Evolutionary conservation across 2,329 filamentous ascomycete species (phyloP).

Genomic region (Aspergillus sp.): DNA sequence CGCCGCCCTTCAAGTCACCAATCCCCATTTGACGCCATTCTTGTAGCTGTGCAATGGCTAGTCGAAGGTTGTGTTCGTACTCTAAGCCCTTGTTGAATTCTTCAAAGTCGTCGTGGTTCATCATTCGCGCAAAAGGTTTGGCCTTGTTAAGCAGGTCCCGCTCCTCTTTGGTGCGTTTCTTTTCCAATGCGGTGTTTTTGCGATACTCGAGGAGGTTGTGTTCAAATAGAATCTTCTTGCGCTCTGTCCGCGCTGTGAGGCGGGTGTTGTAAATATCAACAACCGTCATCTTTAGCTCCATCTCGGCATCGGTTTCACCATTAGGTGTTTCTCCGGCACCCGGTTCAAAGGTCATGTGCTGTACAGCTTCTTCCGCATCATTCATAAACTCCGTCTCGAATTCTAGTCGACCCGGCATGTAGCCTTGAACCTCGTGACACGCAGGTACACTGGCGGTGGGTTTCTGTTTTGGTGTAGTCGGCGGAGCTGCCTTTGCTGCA

Average conservation of each 20-base stretch:
- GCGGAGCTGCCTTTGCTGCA: conserved; percentile 78
- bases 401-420: conserved; percentile 96
- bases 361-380: conserved; percentile 95
- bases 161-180: conserved; percentile 95
- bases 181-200: conserved; percentile 86
- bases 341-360: conserved; percentile 97
- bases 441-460: conserved; percentile 93
- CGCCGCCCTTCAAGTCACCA: conserved; percentile 79
- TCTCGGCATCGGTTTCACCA: conserved; percentile 88
- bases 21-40: conserved; percentile 90
- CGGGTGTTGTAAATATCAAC: conserved; percentile 98
- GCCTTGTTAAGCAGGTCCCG: conserved; percentile 87
- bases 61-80: conserved; percentile 87
- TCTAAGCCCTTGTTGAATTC: conserved; percentile 81
- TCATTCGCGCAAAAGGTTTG: conserved; percentile 95
- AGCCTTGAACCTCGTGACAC: conserved; percentile 97
- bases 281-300: conserved; percentile 95
- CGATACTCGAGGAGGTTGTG: conserved; percentile 92
- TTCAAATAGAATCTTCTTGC: conserved; percentile 96
- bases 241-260: conserved; percentile 85
- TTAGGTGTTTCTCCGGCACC: conserved; percentile 92
- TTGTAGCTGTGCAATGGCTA: conserved; percentile 87
- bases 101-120: conserved; percentile 91
- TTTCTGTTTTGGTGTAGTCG: conserved; percentile 88
- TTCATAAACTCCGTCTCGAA: conserved; percentile 98